Evolutionary conservation across 306 rosid species (phyloP), one percentile per base, ranked within the genome.

Genomic region (Vigna mungo): DNA sequence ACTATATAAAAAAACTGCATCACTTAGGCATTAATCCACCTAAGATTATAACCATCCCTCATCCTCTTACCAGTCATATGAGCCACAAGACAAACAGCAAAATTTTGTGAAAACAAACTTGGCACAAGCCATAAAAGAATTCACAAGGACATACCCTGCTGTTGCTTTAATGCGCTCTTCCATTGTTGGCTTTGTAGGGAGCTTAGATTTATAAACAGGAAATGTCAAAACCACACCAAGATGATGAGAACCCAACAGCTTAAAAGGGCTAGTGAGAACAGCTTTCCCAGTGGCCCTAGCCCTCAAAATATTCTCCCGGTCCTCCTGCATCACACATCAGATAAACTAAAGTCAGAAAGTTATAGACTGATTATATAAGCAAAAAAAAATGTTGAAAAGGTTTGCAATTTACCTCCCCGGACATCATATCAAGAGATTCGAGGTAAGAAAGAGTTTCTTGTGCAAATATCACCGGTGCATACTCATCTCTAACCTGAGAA

Each of bases 171-270:
- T 69, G 27, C 87, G 89, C 78, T 96, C 97, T 76, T 87, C 84
- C 72, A 79, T 85, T 4, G 97, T 84, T 74, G 99, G 97, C 68
- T 83, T 79, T 13, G 73, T 44, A 64, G 97, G 84, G 74, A 92
- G 93, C 86, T 89, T 96, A 71, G 93, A 89, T 77, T 92, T 96
- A 87, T 91, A 96, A 78, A 96, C 99, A 30, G 99, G 99, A 79
- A 96, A 96, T 27, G 99, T 96, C 88, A 96, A 79, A 49, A 96
- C 99, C 80, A 96, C 99, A 76, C 99, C 99, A 80, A 96, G 99
- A 86, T 96, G 97, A 88, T 87, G 98, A 80, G 99, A 89, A 69
- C 87, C 96, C 69, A 96, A 83, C 75, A 96, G 80, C 89, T 90
- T 89, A 54, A 96, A 96, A 10, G 99, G 99, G 55, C 98, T 89